Evolutionary conservation across 2,329 filamentous ascomycete species (phyloP).

Genomic region (Scedosporium boydii): DNA sequence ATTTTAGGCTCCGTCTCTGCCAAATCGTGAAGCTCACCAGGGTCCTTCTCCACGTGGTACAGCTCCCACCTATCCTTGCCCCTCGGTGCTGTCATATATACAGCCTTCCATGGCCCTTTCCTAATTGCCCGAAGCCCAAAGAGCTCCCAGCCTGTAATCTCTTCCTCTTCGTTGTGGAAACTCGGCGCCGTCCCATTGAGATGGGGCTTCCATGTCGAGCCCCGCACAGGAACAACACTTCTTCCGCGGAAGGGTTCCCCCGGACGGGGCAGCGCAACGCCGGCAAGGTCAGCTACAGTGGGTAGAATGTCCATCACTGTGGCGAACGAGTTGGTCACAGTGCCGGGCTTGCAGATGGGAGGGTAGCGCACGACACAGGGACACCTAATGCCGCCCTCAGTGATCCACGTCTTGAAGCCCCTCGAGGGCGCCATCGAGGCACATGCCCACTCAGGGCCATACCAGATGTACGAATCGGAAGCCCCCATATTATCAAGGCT

Average conservation of each 20-base stretch:
- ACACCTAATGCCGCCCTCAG: constrained; percentile 40
- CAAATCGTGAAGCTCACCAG: constrained; percentile 22
- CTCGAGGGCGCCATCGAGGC: constrained; percentile 20
- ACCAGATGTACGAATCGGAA: constrained; percentile 46
- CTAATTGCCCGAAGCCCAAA: constrained; percentile 22
- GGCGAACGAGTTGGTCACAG: constrained; percentile 24
- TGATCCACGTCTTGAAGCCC: constrained; percentile 25
- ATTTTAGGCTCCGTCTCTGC: constrained; percentile 14
- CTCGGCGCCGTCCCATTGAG: constrained; percentile 11
- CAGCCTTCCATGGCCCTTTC: constrained; percentile 23
- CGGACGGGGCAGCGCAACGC: background rate
- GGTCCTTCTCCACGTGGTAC: constrained; percentile 22
- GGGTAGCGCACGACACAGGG: constrained; percentile 23
- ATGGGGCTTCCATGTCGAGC: constrained; percentile 33
- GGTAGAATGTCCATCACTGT: constrained; percentile 25
- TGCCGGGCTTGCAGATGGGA: constrained; percentile 19
- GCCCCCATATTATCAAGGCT: constrained; percentile 44
- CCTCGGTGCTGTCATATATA: constrained; percentile 17
- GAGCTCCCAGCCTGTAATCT: constrained; percentile 22
- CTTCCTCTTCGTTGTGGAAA: constrained; percentile 27
- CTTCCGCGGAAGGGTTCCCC: constrained; percentile 27
- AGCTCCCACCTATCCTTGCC: constrained; percentile 21
- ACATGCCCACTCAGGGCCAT: constrained; percentile 43
- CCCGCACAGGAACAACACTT: constrained; percentile 40
- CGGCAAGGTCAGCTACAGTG: constrained; percentile 35